Conservation (phyloP, 1,284 basidiomycete genomes). For the Ustilago vetiveriae region DNA sequence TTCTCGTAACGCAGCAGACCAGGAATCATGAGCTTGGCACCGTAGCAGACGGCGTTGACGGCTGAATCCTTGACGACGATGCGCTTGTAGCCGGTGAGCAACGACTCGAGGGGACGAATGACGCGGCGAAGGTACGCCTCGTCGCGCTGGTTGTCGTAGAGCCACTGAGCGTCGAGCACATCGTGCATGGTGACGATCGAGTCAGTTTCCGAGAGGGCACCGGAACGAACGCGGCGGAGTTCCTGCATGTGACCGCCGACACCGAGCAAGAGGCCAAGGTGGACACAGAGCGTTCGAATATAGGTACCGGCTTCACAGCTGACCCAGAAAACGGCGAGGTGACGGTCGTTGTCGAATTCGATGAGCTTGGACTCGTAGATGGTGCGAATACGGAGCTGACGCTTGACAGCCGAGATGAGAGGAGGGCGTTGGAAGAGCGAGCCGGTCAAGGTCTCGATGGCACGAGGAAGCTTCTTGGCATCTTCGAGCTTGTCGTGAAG, state of each 20-base stretch:
- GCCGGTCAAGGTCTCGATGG: slow-evolving; percentile 94
- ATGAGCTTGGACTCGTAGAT: slow-evolving; percentile 96
- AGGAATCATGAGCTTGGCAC: slow-evolving; percentile 99
- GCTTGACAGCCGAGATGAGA: slow-evolving; percentile 98
- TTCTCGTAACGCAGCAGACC: slow-evolving; percentile 96
- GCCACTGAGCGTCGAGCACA: slow-evolving; percentile 97
- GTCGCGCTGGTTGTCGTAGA: slow-evolving; percentile 98
- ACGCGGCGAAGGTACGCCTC: slow-evolving; percentile 96
- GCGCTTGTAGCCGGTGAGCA: slow-evolving; percentile 95
- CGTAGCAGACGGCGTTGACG: slow-evolving; percentile 99
- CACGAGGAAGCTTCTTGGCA: slow-evolving; percentile 86
- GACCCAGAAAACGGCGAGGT: slow-evolving; percentile 97
- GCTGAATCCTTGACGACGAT: slow-evolving; percentile 99
- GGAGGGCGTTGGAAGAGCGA: slow-evolving; percentile 99
- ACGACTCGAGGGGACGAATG: slow-evolving; percentile 91
- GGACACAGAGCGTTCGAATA: slow-evolving; percentile 97
- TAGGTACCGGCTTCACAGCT: slow-evolving; percentile 99
- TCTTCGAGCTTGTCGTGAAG: slow-evolving; percentile 85
- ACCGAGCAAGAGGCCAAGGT: slow-evolving; percentile 91
- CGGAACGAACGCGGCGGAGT: slow-evolving; percentile 89
- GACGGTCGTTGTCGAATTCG: slow-evolving; percentile 97
- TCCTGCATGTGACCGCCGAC: slow-evolving; percentile 99
- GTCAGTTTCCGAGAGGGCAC: slow-evolving; percentile 96
- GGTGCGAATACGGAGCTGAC: slow-evolving; percentile 95
- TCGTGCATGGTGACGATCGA: slow-evolving; percentile 99